Evolutionary conservation across 768 basidiomycete species (phyloP).

Genomic region (Agaricus bisporus): DNA sequence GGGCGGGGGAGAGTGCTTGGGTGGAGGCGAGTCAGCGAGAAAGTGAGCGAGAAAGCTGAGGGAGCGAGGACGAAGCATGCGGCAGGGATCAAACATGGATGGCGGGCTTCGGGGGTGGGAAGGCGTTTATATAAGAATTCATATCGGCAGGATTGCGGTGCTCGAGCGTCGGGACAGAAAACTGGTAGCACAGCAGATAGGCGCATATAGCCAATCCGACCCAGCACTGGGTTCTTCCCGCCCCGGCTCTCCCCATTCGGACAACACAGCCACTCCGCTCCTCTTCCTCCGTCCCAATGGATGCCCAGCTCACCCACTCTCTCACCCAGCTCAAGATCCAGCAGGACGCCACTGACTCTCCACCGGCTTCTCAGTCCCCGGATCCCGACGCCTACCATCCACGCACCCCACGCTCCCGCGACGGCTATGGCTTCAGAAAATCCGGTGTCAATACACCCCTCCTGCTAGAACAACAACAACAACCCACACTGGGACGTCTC

Average conservation of each 20-base stretch:
- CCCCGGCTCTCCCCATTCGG: slow-evolving; percentile 5
- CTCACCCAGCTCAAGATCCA: slow-evolving; percentile 42
- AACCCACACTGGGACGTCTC: slow-evolving; percentile 14
- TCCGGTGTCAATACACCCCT: slow-evolving; percentile 65
- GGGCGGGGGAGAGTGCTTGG: slow-evolving; percentile 16
- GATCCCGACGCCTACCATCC: slow-evolving; percentile 10
- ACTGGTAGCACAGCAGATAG: slow-evolving; percentile 28
- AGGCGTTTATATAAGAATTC: slow-evolving; percentile 37
- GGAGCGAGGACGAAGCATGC: slow-evolving; percentile 33
- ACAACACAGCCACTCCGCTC: slow-evolving; percentile 5
- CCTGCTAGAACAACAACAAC: slow-evolving; percentile 31
- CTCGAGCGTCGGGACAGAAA: slow-evolving; percentile 23
- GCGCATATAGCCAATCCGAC: slow-evolving; percentile 41
- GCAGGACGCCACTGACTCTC: slow-evolving; percentile 13
- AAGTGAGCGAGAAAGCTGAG: slow-evolving; percentile 32
- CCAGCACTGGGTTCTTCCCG: slow-evolving; percentile 23
- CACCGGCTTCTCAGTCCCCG: slow-evolving; percentile 7
- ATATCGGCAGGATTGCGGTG: slow-evolving; percentile 42
- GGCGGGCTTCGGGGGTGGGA: slow-evolving; percentile 17
- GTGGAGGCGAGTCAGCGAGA: slow-evolving; percentile 22
- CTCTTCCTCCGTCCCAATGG: neutral
- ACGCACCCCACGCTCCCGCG: slow-evolving; percentile 39
- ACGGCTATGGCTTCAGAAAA: slow-evolving; percentile 79
- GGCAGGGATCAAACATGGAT: slow-evolving; percentile 25
- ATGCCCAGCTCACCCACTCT: slow-evolving; percentile 31